Conservation (phyloP, 2,329 filamentous ascomycete genomes). For the Blastomyces emzantsi region DNA sequence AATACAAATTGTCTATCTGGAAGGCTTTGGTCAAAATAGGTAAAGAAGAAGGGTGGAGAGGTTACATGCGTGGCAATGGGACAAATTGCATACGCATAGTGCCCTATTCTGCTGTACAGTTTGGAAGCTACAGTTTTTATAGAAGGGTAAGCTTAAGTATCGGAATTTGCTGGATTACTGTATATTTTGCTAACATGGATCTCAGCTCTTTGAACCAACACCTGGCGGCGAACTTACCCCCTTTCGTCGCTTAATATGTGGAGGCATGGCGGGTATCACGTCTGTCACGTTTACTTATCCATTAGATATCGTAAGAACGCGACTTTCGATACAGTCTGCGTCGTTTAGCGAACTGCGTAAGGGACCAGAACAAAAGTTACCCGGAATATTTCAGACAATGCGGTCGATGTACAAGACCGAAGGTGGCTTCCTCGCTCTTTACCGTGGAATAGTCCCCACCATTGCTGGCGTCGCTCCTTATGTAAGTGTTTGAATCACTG, state of each 20-base stretch:
- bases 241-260: slow-evolving; percentile 71
- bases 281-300: slow-evolving; percentile 94
- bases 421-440: slow-evolving; percentile 76
- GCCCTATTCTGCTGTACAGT: slow-evolving; percentile 95
- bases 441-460: slow-evolving; percentile 87
- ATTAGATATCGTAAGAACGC: slow-evolving; percentile 92
- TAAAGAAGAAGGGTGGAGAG: slow-evolving; percentile 90
- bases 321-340: slow-evolving; percentile 93
- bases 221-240: slow-evolving; percentile 67
- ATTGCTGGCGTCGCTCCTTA: slow-evolving; percentile 94
- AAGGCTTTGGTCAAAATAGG: slow-evolving; percentile 93
- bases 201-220: slow-evolving; percentile 42
- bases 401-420: slow-evolving; percentile 79
- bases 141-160: slow-evolving; percentile 58
- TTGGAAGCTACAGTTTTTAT: slow-evolving; percentile 96
- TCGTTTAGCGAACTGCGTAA: slow-evolving; percentile 71
- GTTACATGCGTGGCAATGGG: slow-evolving; percentile 96
- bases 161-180: not conserved
- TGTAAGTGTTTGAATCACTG: slow-evolving; percentile 42
- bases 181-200: not conserved
- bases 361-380: slow-evolving; percentile 51
- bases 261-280: slow-evolving; percentile 85
- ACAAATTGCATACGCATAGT: slow-evolving; percentile 98
- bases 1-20: slow-evolving; percentile 86
- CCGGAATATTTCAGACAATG: slow-evolving; percentile 88